Base-by-base conservation (phyloP, 2,329 filamentous ascomycete species). In the Sporothrix pallida region DNA sequence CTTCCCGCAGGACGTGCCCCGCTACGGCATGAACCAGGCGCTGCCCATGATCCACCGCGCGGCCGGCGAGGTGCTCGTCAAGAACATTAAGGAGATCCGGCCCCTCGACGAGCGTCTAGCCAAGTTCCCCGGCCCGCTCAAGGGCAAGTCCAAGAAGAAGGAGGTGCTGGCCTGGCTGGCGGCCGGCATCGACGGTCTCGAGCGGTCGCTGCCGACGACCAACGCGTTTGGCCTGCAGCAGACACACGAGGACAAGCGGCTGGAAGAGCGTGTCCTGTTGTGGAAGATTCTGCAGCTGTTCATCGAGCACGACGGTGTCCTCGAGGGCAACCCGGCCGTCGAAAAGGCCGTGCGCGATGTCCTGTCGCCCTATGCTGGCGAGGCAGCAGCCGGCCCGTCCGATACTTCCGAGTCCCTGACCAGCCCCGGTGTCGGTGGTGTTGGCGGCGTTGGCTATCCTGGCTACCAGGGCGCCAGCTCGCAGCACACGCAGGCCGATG, bases 71-170 rank as follows among this genome's bases (percentile, higher is more conserved):
- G 89, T 98, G 31, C 93, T 91, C 78, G 84, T 95, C n/a, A 88
- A 90, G 75, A 92, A 88, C 77, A 87, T 93, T 75, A 96, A 92
- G 80, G 90, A 94, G 60, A 85, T 93, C 44, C 84, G 93, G 62
- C 90, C 93, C 4, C 84, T 94, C 9, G 85, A 89, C 31, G 93
- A 96, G 48, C 88, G 90, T 2, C 84, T 96, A 68, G 87, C 89
- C 20, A 94, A 91, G 77, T 98, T 98, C 79, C 96, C 96, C 0
- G 96, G 96, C 0, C 96, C 97, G 2, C 84, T 99, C 42, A 94
- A 92, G 81, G 88, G 90, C 56, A 98, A 98, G 80, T 90, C 91
- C 1, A 98, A 97, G 86, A 99, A 99, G 86, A 99, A 98, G 84
- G 95, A 99, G 72, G 88, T 94, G 0, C 78, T 95, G 60, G 82